Evolutionary conservation across 2,329 filamentous ascomycete genomes (phyloP).

Genomic region (Pseudogymnoascus sp.): DNA sequence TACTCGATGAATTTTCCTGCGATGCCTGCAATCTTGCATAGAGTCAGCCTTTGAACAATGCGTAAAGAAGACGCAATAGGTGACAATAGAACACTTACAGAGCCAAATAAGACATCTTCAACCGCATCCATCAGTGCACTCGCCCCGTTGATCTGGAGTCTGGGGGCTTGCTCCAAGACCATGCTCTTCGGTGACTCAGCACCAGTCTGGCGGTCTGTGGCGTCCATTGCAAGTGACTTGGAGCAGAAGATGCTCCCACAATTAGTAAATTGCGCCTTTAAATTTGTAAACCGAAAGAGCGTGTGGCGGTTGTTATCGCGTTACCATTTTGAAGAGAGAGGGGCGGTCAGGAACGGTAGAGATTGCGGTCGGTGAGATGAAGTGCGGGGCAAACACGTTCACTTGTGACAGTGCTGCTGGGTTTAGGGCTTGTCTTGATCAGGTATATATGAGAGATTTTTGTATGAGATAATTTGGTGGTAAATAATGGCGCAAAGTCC

Average conservation of each 20-base stretch:
- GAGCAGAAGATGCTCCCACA: not conserved
- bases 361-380: not conserved
- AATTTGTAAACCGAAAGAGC: not conserved
- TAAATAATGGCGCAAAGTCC: slow-evolving; percentile 1
- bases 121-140: slow-evolving; percentile 47
- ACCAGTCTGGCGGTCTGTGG: not conserved
- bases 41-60: not conserved
- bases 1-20: slow-evolving; percentile 96
- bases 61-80: not conserved
- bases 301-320: slow-evolving; percentile 22
- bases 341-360: slow-evolving; percentile 20
- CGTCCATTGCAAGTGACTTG: slow-evolving; percentile 6
- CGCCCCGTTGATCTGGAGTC: slow-evolving; percentile 1
- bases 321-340: slow-evolving; percentile 21
- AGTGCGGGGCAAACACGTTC: not conserved
- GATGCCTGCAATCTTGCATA: slow-evolving; percentile 63
- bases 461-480: slow-evolving; percentile 9
- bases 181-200: slow-evolving; percentile 4
- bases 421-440: slow-evolving; percentile 5
- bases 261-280: not conserved
- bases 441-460: not conserved
- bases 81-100: slow-evolving; percentile 43
- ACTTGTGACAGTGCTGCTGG: not conserved
- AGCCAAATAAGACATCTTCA: slow-evolving; percentile 85
- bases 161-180: slow-evolving; percentile 8